Conservation (phyloP, 495 filamentous ascomycete species). For the Tuber borchii region DNA sequence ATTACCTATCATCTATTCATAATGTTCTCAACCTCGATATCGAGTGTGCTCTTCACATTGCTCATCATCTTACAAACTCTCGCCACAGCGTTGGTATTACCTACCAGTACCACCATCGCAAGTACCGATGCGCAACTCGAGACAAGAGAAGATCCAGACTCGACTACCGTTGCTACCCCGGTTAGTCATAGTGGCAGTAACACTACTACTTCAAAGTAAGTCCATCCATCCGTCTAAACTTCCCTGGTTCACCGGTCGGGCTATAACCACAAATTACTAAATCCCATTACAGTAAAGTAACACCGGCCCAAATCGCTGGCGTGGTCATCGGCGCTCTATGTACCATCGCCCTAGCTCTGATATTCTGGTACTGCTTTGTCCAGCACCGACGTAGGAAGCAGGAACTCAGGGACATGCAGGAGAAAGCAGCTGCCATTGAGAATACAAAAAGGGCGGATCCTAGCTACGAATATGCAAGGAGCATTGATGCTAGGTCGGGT, state of each 20-base stretch:
- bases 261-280: neutral
- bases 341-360: neutral
- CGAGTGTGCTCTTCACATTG: neutral
- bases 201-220: neutral
- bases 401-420: neutral
- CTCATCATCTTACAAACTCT: neutral
- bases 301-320: neutral
- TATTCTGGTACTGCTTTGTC: neutral
- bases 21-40: neutral
- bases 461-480: neutral
- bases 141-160: neutral
- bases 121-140: neutral
- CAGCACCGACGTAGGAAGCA: neutral
- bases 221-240: neutral
- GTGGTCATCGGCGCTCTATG: neutral
- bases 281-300: neutral
- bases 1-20: neutral
- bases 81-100: neutral
- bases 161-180: no score
- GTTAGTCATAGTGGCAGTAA: neutral
- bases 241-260: neutral
- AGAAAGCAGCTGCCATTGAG: neutral
- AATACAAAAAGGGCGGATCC: neutral
- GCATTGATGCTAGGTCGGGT: neutral
- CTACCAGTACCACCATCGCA: neutral